phyloP scores from a whole-genome alignment of 495 filamentous ascomycete species.

The Trichoderma gamsii region DNA sequence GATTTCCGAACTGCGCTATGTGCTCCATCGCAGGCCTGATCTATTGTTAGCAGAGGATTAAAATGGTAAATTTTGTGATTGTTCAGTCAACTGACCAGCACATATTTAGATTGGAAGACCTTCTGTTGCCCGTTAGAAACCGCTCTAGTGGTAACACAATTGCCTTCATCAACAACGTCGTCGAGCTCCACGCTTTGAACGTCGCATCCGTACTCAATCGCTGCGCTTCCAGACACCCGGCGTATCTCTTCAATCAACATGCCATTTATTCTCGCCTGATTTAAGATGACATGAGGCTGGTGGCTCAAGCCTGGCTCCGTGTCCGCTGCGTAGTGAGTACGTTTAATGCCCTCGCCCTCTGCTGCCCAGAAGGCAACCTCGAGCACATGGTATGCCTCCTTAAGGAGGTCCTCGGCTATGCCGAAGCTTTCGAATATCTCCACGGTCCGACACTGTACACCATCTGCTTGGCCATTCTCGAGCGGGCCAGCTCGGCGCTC shows the following conservation, averaged over 20 bases:
- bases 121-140: neutral
- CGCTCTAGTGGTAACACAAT: neutral
- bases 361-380: slow-evolving; percentile 61
- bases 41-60: neutral
- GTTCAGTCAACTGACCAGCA: neutral
- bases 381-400: slow-evolving; percentile 63
- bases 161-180: neutral
- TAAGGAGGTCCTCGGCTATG: slow-evolving; percentile 61
- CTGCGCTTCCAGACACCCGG: neutral
- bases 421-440: slow-evolving; percentile 79
- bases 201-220: neutral
- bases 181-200: neutral
- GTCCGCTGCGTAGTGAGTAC: slow-evolving; percentile 52
- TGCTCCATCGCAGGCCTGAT: neutral
- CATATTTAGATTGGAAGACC: neutral
- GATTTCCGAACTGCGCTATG: neutral
- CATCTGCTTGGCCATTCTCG: slow-evolving; percentile 69
- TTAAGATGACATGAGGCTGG: slow-evolving; percentile 68
- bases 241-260: slow-evolving; percentile 42
- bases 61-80: neutral
- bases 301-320: slow-evolving; percentile 60
- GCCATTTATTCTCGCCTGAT: slow-evolving; percentile 68
- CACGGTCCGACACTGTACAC: slow-evolving; percentile 71
- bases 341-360: slow-evolving; percentile 33
- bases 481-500: slow-evolving; percentile 57